Conservation (phyloP, 2,329 filamentous ascomycete genomes). For the Aspergillus luchuensis region DNA sequence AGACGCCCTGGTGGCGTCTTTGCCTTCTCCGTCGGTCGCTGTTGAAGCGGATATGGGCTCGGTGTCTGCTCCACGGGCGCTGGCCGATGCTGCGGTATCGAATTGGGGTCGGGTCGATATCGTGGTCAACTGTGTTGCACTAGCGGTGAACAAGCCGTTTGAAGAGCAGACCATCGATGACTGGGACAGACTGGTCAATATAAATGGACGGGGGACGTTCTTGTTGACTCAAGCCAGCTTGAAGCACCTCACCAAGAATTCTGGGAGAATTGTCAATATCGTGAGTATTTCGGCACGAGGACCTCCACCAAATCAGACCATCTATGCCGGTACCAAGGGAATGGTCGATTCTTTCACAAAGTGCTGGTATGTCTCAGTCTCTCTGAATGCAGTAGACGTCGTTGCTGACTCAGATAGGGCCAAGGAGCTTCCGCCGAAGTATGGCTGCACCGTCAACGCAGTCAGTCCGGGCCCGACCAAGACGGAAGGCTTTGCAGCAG, state of each 20-base stretch:
- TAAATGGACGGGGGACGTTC: conserved; percentile 27
- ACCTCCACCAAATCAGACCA: conserved; percentile 43
- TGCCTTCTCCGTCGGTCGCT: conserved; percentile 38
- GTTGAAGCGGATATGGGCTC: conserved; percentile 49
- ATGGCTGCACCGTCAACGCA: conserved; percentile 51
- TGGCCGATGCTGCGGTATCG: conserved; percentile 41
- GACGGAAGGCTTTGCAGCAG: conserved; percentile 40
- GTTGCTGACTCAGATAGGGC: conserved; percentile 21
- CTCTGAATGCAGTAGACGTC: background rate
- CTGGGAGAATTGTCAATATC: conserved; percentile 49
- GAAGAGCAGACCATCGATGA: conserved; percentile 36
- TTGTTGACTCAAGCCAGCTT: conserved; percentile 33
- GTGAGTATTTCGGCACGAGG: conserved; percentile 40
- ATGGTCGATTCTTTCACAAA: conserved; percentile 53
- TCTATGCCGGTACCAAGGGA: conserved; percentile 55
- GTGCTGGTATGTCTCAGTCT: conserved; percentile 35
- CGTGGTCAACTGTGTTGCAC: conserved; percentile 25
- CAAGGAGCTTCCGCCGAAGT: conserved; percentile 49
- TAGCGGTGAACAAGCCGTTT: conserved; percentile 42
- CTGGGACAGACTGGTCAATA: conserved; percentile 26
- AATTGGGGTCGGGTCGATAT: conserved; percentile 46
- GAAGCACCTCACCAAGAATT: conserved; percentile 40
- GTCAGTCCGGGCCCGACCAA: conserved; percentile 49
- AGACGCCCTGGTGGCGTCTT: conserved; percentile 28
- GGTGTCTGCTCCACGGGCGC: conserved; percentile 36